phyloP scores from a whole-genome alignment of 352 stramenopile genomes.

The Globisporangium ultimum region DNA sequence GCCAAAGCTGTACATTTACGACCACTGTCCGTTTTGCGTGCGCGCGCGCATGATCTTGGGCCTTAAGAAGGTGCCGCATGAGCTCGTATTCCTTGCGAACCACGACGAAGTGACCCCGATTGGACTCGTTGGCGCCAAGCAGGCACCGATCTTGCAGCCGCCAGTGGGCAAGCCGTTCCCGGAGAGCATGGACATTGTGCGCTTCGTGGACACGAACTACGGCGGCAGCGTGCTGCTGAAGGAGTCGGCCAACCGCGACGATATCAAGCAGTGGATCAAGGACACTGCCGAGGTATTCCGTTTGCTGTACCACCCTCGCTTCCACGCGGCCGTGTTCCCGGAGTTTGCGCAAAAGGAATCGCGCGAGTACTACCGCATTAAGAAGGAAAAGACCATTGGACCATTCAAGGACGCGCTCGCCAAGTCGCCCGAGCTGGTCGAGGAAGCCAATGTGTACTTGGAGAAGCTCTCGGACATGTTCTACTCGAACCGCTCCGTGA shows the following conservation, averaged over 20 bases:
- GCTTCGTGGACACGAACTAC: conserved; percentile 38
- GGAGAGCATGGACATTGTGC: conserved; percentile 48
- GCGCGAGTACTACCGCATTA: conserved; percentile 48
- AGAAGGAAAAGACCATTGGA: conserved; percentile 54
- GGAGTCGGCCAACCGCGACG: conserved; percentile 29
- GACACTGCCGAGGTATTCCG: conserved; percentile 33
- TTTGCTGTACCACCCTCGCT: conserved; percentile 41
- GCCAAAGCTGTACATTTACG: conserved; percentile 52
- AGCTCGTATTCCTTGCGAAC: conserved; percentile 38
- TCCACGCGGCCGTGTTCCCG: conserved; percentile 36
- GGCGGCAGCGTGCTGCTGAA: conserved; percentile 24
- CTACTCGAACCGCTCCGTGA: conserved; percentile 41
- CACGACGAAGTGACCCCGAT: conserved; percentile 42
- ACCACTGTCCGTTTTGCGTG: conserved; percentile 43
- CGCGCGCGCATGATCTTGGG: conserved; percentile 45
- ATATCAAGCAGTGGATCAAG: conserved; percentile 51
- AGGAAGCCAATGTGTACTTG: conserved; percentile 31
- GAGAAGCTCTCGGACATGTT: conserved; percentile 31
- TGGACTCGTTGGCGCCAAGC: conserved; percentile 28
- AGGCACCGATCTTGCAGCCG: conserved; percentile 33
- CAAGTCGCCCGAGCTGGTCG: conserved; percentile 36
- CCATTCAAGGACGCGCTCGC: conserved; percentile 36
- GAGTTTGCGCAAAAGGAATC: conserved; percentile 40
- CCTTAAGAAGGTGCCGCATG: conserved; percentile 33
- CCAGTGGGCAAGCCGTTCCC: conserved; percentile 23